Percentiles rank a stretch among this genome's conserved stretches.
Conservation (phyloP, 257 asterid genomes). For the Misopates orontium region DNA sequence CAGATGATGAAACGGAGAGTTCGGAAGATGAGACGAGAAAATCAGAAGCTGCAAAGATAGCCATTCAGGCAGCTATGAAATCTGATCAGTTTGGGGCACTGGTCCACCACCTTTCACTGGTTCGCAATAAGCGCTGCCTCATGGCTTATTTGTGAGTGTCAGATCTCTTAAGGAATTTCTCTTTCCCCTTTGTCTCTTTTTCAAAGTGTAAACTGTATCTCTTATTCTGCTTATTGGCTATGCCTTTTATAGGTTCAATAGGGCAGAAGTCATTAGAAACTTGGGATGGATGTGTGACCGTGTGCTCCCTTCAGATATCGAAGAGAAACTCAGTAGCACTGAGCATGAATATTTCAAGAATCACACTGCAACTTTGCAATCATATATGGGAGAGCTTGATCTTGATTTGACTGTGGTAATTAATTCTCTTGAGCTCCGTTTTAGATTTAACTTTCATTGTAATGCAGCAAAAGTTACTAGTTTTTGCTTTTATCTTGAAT, state of each 20-base stretch:
- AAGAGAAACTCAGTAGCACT: conserved; percentile 66
- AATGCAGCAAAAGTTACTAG: neutral
- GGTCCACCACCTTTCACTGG: conserved; percentile 79
- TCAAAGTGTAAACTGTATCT: conserved; percentile 6
- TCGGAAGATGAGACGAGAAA: conserved; percentile 46
- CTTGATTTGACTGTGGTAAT: conserved; percentile 84
- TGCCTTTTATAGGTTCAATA: conserved; percentile 65
- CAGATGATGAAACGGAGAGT: conserved; percentile 32
- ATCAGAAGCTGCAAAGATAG: conserved; percentile 41
- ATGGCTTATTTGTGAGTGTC: conserved; percentile 82
- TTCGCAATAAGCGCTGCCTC: conserved; percentile 91
- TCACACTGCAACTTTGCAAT: conserved; percentile 61
- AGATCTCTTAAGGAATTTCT: neutral
- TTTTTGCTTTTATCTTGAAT: neutral
- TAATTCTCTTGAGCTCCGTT: conserved; percentile 19
- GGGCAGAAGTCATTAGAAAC: conserved; percentile 74
- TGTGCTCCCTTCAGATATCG: conserved; percentile 83
- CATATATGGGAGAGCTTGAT: conserved; percentile 65
- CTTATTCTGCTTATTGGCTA: conserved; percentile 15
- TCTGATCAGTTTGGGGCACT: conserved; percentile 86
- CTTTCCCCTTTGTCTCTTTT: neutral
- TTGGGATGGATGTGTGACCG: conserved; percentile 79
- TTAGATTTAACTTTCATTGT: neutral
- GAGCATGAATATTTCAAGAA: conserved; percentile 81
- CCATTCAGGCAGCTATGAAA: conserved; percentile 41